Evolutionary conservation across 1,284 basidiomycete species (phyloP), one percentile per base, ranked within the genome.

Genomic region (Malassezia nana): DNA sequence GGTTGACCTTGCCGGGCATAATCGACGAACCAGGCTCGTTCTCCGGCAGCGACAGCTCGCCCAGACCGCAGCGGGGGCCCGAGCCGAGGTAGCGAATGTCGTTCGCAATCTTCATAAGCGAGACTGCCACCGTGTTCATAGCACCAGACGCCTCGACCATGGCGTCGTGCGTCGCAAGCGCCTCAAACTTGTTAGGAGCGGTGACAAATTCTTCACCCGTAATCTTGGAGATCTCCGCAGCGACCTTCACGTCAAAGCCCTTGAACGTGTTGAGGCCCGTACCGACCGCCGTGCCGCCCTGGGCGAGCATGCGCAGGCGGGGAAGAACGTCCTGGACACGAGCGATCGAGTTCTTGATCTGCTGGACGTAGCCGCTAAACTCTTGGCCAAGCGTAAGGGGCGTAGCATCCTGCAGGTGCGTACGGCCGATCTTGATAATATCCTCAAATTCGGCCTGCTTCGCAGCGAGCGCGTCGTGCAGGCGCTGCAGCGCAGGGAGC

Each of bases 1-100:
- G 94, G 79, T 99, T 99, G 56, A 99, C 94, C 78, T 99, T 98
- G 61, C 94, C 94, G 18, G 94, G 94, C 94, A 99, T 99, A 78
- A 99, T 98, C 59, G 89, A 94, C 72, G 89, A 94, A 56, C 94
- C 94, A 40, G 94, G 94, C 77, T 99, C 94, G 76, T 99, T 99
- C 78, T 98, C 94, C 18, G 94, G 94, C 55, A 98, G 78, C 67
- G 81, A 83, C 46, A 99, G 79, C 78, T 99, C 94, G 30, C 94
- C 94, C 43, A 98, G 81, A 59, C 94, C 94, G 72, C 94, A 99
- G 49, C 94, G 86, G 60, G 94, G 94, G 52, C 94, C 94, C 48
- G 92, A 96, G 29, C 85, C 94, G 62, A 99, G 85, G 81, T 87
- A 98, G 44, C 94, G 84, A 72, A 99, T 94, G 75, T 99, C 94